Evolutionary conservation across 768 basidiomycete species (phyloP).

Genomic region (Kwoniella heveanensis): DNA sequence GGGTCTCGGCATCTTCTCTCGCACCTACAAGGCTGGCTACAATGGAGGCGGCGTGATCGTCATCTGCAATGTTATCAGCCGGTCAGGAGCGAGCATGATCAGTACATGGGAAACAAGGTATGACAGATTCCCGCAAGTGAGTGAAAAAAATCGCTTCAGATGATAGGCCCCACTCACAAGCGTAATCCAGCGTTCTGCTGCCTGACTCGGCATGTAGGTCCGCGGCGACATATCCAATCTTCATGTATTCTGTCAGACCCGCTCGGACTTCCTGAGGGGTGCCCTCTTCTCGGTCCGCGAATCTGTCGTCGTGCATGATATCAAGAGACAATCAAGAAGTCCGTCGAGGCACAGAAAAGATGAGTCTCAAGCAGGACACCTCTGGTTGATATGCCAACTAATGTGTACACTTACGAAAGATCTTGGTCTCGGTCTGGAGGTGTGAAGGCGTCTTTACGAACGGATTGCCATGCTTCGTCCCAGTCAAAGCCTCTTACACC

Average conservation of each 20-base stretch:
- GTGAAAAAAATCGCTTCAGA: too few relatives aligned
- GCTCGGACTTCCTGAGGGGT: slow-evolving; percentile 68
- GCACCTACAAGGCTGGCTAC: slow-evolving; percentile 65
- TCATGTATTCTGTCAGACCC: slow-evolving; percentile 69
- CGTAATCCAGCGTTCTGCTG: slow-evolving; percentile 75
- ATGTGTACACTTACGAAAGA: slow-evolving; percentile 62
- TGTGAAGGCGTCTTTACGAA: slow-evolving; percentile 71
- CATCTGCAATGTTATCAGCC: slow-evolving; percentile 60
- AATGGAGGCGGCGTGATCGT: slow-evolving; percentile 72
- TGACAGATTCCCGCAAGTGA: too few relatives aligned
- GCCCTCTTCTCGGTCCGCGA: slow-evolving; percentile 68
- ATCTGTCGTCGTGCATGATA: too few relatives aligned
- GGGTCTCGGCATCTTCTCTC: slow-evolving; percentile 60
- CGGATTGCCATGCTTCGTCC: slow-evolving; percentile 70
- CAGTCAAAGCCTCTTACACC: slow-evolving; percentile 67
- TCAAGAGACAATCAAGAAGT: too few relatives aligned
- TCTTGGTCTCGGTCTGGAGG: slow-evolving; percentile 44
- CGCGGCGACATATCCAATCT: slow-evolving; percentile 73
- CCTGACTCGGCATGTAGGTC: slow-evolving; percentile 78
- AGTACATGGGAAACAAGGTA: too few relatives aligned
- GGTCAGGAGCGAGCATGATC: too few relatives aligned
- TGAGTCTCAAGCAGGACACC: too few relatives aligned
- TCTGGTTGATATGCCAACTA: too few relatives aligned
- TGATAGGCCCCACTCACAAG: slow-evolving; percentile 61
- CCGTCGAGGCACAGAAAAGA: too few relatives aligned